A percentile compares a stretch with the other conserved stretches of the same genome.
phyloP scores from a whole-genome alignment of 768 basidiomycete species.

The Clitopilus hobsonii region DNA sequence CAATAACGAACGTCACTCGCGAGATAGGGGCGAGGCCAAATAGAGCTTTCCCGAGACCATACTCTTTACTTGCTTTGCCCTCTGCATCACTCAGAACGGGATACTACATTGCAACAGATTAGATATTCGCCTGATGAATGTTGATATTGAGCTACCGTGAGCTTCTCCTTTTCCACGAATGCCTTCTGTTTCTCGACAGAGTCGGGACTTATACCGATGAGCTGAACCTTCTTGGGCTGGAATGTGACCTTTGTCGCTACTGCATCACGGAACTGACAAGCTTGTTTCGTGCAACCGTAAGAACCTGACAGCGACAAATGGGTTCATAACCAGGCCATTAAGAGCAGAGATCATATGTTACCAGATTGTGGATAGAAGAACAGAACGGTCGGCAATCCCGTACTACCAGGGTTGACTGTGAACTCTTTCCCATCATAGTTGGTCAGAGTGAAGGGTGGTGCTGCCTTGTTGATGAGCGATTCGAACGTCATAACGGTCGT shows the following conservation, averaged over 20 bases:
- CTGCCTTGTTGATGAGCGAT: constrained; percentile 55
- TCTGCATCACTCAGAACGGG: constrained; percentile 73
- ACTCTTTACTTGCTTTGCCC: constrained; percentile 58
- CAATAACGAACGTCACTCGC: constrained; percentile 75
- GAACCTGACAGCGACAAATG: constrained; percentile 39
- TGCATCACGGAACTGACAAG: constrained; percentile 80
- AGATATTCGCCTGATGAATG: background rate
- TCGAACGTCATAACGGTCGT: constrained; percentile 34
- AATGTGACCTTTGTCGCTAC: constrained; percentile 63
- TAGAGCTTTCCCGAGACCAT: constrained; percentile 61
- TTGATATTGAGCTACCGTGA: constrained; percentile 42
- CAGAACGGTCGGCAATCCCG: constrained; percentile 57
- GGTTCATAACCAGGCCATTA: background rate
- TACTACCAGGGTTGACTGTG: constrained; percentile 54
- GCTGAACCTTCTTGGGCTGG: constrained; percentile 54
- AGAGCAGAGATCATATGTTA: constrained; percentile 15
- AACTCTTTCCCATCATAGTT: constrained; percentile 60
- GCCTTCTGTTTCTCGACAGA: constrained; percentile 65
- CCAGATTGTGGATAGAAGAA: constrained; percentile 80
- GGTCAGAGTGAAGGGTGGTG: constrained; percentile 61
- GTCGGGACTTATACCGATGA: constrained; percentile 76
- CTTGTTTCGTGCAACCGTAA: constrained; percentile 77
- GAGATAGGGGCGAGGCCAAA: constrained; percentile 57
- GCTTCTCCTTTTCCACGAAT: constrained; percentile 67
- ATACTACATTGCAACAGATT: constrained; percentile 39